Conservation (phyloP, 1,284 basidiomycete genomes). For the Austroboletus niveus region DNA sequence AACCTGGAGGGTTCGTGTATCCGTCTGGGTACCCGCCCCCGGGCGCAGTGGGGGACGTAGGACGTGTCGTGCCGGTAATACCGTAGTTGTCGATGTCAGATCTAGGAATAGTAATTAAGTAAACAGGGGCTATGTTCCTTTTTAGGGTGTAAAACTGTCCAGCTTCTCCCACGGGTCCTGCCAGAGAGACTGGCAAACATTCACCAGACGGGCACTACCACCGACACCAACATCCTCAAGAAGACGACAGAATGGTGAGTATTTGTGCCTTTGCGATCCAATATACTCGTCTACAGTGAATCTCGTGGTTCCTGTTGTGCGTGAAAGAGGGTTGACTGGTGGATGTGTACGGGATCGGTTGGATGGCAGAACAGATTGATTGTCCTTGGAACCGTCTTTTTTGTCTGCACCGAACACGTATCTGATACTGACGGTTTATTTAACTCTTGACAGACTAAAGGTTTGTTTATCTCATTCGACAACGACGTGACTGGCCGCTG, state of each 20-base stretch:
- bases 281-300: not conserved
- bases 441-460: conserved; percentile 63
- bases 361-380: conserved; percentile 24
- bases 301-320: conserved; percentile 1
- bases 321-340: conserved; percentile 28
- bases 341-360: conserved; percentile 15
- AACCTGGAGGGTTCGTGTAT: conserved; percentile 10
- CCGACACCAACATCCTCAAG: conserved; percentile 37
- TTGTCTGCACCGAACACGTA: not conserved
- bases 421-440: conserved; percentile 28
- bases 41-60: not conserved
- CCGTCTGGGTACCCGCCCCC: conserved; percentile 17
- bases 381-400: conserved; percentile 18
- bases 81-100: not conserved
- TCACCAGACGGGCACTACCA: conserved; percentile 8
- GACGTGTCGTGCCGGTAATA: not conserved
- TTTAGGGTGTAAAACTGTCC: not conserved
- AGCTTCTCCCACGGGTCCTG: conserved; percentile 23
- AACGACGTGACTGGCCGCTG: not conserved
- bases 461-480: conserved; percentile 33
- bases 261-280: conserved; percentile 7
- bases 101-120: too few relatives aligned
- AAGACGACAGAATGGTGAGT: conserved; percentile 40
- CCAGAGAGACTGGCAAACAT: conserved; percentile 1
- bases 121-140: not conserved